These are phyloP conservation scores for Rhododendron simsii DNA, from an alignment of 148 eudicot species.

Conservation along the genomic window DNA sequence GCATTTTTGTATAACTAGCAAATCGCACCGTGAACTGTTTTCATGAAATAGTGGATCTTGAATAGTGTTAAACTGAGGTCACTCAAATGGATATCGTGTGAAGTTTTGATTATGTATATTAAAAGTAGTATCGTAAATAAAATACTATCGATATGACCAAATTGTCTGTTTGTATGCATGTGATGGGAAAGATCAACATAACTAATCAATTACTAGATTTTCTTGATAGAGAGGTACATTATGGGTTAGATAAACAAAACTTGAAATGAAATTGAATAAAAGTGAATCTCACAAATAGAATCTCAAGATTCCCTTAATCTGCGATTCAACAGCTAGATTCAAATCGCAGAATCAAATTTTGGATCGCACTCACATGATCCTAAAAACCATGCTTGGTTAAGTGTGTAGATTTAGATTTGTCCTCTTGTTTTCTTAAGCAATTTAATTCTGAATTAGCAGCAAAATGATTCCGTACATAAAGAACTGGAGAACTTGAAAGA, in stretches of 20 bases:
- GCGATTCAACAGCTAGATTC: background rate
- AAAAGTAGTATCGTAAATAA: background rate
- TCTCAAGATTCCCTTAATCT: background rate
- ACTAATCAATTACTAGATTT: background rate
- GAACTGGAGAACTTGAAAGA: constrained; percentile 54
- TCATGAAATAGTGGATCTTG: background rate
- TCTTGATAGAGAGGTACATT: background rate
- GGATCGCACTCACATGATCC: background rate
- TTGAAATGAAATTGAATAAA: background rate
- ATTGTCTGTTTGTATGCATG: background rate
- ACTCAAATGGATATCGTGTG: background rate
- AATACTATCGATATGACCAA: background rate
- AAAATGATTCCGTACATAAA: constrained; percentile 27
- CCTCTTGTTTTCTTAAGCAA: background rate
- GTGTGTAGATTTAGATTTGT: background rate
- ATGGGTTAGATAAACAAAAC: background rate
- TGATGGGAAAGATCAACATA: background rate
- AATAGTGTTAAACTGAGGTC: background rate
- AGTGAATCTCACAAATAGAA: background rate
- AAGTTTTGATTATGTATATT: background rate
- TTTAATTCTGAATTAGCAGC: constrained; percentile 6
- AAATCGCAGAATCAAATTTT: background rate
- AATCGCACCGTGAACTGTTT: background rate
- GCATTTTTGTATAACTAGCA: background rate
- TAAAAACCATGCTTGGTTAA: background rate